phyloP scores from a whole-genome alignment of 2,329 filamentous ascomycete species.

The Neopestalotiopsis sp. region DNA sequence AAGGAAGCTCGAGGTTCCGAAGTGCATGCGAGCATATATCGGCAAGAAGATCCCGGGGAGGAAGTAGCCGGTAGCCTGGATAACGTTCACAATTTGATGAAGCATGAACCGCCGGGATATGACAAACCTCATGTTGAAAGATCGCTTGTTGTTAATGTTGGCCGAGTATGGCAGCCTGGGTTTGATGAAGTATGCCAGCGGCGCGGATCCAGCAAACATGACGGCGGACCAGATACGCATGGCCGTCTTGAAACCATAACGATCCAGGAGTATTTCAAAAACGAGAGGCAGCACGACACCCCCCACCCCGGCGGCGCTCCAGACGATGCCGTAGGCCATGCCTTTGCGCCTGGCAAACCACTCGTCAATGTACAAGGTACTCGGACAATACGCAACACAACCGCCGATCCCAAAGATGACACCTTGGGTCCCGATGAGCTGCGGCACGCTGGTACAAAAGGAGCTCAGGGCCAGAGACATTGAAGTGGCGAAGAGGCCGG shows the following conservation, averaged over 20 bases:
- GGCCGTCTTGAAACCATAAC: slow-evolving; percentile 1
- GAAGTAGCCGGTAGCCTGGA: slow-evolving; percentile 11
- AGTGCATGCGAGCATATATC: slow-evolving; percentile 9
- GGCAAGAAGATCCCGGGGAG: slow-evolving; percentile 11
- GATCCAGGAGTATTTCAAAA: not conserved
- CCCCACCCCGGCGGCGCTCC: slow-evolving; percentile 13
- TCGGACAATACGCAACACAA: slow-evolving; percentile 7
- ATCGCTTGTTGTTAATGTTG: not conserved
- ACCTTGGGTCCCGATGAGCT: slow-evolving; percentile 10
- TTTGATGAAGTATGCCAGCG: slow-evolving; percentile 7
- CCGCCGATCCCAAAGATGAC: slow-evolving; percentile 12
- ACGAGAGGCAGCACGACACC: slow-evolving; percentile 4
- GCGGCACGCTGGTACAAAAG: slow-evolving; percentile 7
- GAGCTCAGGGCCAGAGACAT: slow-evolving; percentile 10
- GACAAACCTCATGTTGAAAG: slow-evolving; percentile 3
- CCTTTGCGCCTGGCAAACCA: slow-evolving; percentile 12
- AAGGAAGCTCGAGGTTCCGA: slow-evolving; percentile 7
- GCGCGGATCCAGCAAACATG: slow-evolving; percentile 1
- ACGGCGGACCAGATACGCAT: slow-evolving; percentile 9
- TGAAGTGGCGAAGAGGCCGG: slow-evolving; percentile 4
- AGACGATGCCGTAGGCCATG: slow-evolving; percentile 10
- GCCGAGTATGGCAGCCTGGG: slow-evolving; percentile 11
- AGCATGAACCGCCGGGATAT: not conserved
- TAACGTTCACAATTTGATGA: slow-evolving; percentile 9
- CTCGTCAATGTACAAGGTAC: slow-evolving; percentile 14